Base-by-base conservation (phyloP, 139 green algal species). In the Chlamydomonas eustigma region DNA sequence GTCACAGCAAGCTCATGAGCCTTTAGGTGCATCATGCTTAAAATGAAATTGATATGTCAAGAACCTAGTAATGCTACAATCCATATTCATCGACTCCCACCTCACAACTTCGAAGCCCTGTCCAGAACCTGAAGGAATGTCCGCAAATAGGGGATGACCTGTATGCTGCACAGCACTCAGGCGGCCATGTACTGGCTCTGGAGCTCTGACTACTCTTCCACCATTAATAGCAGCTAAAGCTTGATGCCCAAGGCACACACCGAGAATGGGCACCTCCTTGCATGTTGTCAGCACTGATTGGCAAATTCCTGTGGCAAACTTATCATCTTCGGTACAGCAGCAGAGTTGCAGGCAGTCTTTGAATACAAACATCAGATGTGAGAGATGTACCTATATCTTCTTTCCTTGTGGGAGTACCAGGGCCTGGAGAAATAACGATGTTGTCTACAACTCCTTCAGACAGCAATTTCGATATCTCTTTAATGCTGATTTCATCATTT, bases 191-290 rank as follows among this genome's bases (percentile, higher is more conserved):
- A 97, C 85, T 0, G 95, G 95, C 75, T 94, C 87, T 18, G 92
- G 92, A 0, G 94, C 95, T 4, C 74, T 79, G n/a, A 87, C 39
- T 1, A 97, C 86, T 0, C 25, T 22, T 0, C 63, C 90, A 0
- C 95, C 96, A 76, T 95, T 78, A 2, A 84, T 88, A 6, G 84
- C 51, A 22, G 86, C 96, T 22, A 99, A 83, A 1, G 93, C 91
- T 71, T 99, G 95, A 75, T 98, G 94, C 3, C 96, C 96, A 51
- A 99, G 83, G 84, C 96, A 99, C 18, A 99, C 95, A 18, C 96
- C 96, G 25, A 99, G 89, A 0, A 98, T 85, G 2, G 96, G 96
- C 1, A 96, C 69, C 39, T 88, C 58, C 3, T 74, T 38, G 32
- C 84, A 76, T 0, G 82, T 50, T 4, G 71, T 64, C 37, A 97